These are phyloP conservation scores for Lentinus brumalis DNA, from an alignment of 768 basidiomycete species.

Conservation along the genomic window DNA sequence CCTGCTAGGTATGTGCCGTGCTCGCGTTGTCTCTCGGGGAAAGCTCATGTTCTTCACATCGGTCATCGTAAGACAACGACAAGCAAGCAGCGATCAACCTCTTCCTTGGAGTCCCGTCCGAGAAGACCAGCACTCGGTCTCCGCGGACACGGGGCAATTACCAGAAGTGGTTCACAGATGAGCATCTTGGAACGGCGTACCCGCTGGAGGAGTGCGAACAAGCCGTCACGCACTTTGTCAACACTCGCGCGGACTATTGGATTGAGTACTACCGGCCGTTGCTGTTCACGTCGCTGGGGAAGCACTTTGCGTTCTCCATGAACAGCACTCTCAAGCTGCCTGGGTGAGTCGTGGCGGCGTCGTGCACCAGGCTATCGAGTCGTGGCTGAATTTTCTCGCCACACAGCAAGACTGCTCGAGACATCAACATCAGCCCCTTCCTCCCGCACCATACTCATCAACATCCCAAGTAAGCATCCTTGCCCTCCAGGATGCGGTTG, in stretches of 20 bases:
- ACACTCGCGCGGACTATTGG: constrained; percentile 75
- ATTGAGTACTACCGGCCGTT: constrained; percentile 86
- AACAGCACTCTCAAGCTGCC: constrained; percentile 84
- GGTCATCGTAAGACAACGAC: constrained; percentile 71
- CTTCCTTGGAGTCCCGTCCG: constrained; percentile 77
- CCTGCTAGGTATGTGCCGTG: constrained; percentile 60
- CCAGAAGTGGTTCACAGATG: constrained; percentile 81
- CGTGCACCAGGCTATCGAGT: neutral
- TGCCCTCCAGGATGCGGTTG: neutral
- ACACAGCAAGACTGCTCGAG: constrained; percentile 66
- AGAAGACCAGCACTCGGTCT: constrained; percentile 45
- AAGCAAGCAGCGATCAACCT: constrained; percentile 97
- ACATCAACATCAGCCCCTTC: constrained; percentile 77
- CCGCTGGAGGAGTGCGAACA: constrained; percentile 62
- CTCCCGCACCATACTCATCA: constrained; percentile 50
- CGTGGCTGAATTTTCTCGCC: neutral
- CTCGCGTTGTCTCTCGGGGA: neutral
- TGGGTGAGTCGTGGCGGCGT: constrained; percentile 53
- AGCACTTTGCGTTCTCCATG: constrained; percentile 93
- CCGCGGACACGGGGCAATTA: constrained; percentile 70
- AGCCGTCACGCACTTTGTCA: constrained; percentile 62
- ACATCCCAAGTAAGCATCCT: constrained; percentile 38
- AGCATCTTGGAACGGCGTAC: constrained; percentile 70
- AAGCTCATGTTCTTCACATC: neutral
- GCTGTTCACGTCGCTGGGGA: constrained; percentile 80